Base-by-base conservation (phyloP, 2,329 filamentous ascomycete species). In the Trichoderma sp. region DNA sequence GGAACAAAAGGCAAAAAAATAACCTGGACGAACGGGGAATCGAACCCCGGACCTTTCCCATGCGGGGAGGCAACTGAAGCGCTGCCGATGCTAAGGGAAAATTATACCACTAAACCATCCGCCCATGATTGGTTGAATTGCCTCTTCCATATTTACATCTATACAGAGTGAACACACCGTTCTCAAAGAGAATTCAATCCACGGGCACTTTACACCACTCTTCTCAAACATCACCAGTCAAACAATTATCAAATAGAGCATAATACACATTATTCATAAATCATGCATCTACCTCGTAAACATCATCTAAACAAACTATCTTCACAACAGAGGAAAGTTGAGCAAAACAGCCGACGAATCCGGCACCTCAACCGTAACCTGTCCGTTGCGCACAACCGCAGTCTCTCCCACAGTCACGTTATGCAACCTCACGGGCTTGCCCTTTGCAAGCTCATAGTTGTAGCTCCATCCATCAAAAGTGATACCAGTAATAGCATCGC, bases 391-490 rank as follows among this genome's bases (percentile, higher is more conserved):
- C 6, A 82, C 78, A 32, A 77, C 74, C 0, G 83, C 77, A 28
- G 32, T 83, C 80, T 89, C 86, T 0, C 83, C 85, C 4, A 81
- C 77, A 4, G 88, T 90, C 15, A 89, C 84, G 76, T 91, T 91
- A 0, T 73, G 71, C 78, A 90, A 74, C 71, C 83, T 77, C 39
- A 89, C 86, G 3, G 89, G 87, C 77, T 78, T 80, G 0, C 89
- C 89, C 4, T 81, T 74, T 12, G 86, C 83, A 64, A 91, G 79
- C 78, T 91, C 89, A 72, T 85, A 86, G 75, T 91, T 88, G 74
- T 89, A 92, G 73, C 87, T 91, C 76, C 82, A 84, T 1, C 88
- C 89, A 77, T 91, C 87, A 81, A 86, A 91, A 0, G 87, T 87
- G 57, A 91, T 86, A 0, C 89, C 89, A 0, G 86, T 86, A 26